Percentiles rank a stretch among this genome's conserved stretches.
Conservation (phyloP, 306 rosid genomes). For the Psophocarpus tetragonolobus region DNA sequence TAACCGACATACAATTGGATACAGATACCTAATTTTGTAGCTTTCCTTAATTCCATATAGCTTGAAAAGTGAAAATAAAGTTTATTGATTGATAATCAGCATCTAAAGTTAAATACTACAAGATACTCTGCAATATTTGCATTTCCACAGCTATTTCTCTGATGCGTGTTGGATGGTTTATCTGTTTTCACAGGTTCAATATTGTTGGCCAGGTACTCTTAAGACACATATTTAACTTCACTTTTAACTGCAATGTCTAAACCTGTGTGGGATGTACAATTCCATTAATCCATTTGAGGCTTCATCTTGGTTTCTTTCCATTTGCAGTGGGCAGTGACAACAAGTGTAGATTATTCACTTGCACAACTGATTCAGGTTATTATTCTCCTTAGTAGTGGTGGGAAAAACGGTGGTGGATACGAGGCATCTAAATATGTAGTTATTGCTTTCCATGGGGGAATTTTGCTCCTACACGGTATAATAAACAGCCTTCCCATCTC, state of each 20-base stretch:
- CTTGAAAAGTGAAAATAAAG: background rate
- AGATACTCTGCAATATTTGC: background rate
- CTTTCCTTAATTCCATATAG: background rate
- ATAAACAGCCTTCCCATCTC: constrained; percentile 84
- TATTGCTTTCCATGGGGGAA: constrained; percentile 71
- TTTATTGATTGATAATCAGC: background rate
- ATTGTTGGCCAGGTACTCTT: constrained; percentile 94
- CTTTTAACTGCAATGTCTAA: constrained; percentile 34
- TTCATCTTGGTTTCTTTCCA: constrained; percentile 43
- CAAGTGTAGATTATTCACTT: constrained; percentile 91
- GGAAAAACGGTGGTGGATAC: constrained; percentile 80
- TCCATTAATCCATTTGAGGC: constrained; percentile 10
- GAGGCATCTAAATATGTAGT: constrained; percentile 75
- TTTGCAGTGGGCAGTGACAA: constrained; percentile 99
- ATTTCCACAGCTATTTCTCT: constrained; percentile 15
- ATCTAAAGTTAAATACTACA: background rate
- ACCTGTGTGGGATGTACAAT: constrained; percentile 30
- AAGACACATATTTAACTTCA: constrained; percentile 37
- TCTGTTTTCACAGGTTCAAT: constrained; percentile 79
- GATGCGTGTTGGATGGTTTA: constrained; percentile 38
- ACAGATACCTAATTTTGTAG: background rate
- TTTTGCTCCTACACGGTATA: constrained; percentile 78
- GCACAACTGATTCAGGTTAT: constrained; percentile 90
- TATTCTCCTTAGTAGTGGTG: constrained; percentile 90
- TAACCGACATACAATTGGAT: background rate